Conservation (phyloP, 192 early-diverging fungal species). For the Coemansia sp. region DNA sequence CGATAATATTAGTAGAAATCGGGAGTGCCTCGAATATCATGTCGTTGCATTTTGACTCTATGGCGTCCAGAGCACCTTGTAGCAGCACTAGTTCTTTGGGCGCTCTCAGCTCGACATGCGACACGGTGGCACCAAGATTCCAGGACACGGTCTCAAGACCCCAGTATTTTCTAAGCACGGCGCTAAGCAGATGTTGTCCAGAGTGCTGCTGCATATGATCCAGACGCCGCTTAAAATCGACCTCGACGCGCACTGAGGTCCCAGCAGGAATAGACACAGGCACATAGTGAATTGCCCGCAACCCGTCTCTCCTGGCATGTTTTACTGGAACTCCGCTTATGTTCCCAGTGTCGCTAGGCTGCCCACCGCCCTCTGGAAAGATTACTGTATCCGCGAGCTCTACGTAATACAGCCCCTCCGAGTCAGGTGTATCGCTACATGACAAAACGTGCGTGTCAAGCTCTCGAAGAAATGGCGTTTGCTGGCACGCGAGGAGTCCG, state of each 20-base stretch:
- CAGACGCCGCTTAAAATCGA: conserved; percentile 70
- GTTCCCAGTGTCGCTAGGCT: conserved; percentile 64
- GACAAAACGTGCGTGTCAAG: conserved; percentile 59
- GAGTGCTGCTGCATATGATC: conserved; percentile 82
- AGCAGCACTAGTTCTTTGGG: conserved; percentile 41
- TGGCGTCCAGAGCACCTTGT: conserved; percentile 45
- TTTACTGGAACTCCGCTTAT: conserved; percentile 61
- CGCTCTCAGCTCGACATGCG: conserved; percentile 66
- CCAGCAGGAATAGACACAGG: conserved; percentile 57
- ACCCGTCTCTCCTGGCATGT: conserved; percentile 63
- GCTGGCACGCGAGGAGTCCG: conserved; percentile 66
- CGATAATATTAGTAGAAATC: conserved; percentile 57
- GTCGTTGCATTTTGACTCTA: conserved; percentile 63
- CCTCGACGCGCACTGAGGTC: conserved; percentile 52
- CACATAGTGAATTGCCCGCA: conserved; percentile 66
- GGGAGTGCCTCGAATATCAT: conserved; percentile 60
- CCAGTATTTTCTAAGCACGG: conserved; percentile 64
- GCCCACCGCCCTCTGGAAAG: conserved; percentile 83
- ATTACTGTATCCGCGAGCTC: conserved; percentile 71
- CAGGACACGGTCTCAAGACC: conserved; percentile 70
- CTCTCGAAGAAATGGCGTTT: conserved; percentile 54
- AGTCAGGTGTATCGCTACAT: conserved; percentile 61
- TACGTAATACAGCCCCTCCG: conserved; percentile 64
- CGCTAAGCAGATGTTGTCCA: conserved; percentile 72
- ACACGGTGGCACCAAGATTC: conserved; percentile 60